phyloP scores from a whole-genome alignment of 192 early-diverging fungal species.

The Rhizophagus clarus region DNA sequence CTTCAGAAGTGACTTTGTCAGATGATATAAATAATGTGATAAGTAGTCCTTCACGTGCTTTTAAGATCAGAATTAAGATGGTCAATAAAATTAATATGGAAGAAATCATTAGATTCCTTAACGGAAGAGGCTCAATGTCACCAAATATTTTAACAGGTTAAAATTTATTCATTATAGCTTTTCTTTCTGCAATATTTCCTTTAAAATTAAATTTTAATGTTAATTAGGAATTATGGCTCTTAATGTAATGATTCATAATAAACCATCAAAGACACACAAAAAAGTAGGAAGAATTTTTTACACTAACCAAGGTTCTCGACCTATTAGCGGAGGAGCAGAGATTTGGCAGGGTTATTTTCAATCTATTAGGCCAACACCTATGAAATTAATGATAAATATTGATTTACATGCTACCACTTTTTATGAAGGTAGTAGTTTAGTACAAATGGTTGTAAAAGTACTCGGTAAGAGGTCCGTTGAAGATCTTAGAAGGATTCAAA shows the following conservation, averaged over 20 bases:
- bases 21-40: slow-evolving; percentile 44
- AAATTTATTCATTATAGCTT: too few species aligned
- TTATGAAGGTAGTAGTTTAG: slow-evolving; percentile 64
- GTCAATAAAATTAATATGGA: slow-evolving; percentile 68
- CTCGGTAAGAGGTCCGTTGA: slow-evolving; percentile 51
- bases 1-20: slow-evolving; percentile 59
- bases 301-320: slow-evolving; percentile 59
- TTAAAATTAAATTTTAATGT: too few species aligned
- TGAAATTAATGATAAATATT: slow-evolving; percentile 68
- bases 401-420: slow-evolving; percentile 72
- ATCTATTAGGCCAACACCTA: slow-evolving; percentile 63
- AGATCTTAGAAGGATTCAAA: slow-evolving; percentile 49
- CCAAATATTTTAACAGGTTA: slow-evolving; percentile 26
- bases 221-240: slow-evolving; percentile 59
- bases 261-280: slow-evolving; percentile 72
- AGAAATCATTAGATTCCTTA: slow-evolving; percentile 56
- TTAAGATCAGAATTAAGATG: slow-evolving; percentile 68
- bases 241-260: slow-evolving; percentile 82
- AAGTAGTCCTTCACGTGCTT: slow-evolving; percentile 54
- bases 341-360: slow-evolving; percentile 94
- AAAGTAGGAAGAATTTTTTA: slow-evolving; percentile 91
- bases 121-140: slow-evolving; percentile 33
- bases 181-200: too few species aligned
- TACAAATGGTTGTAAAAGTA: slow-evolving; percentile 72
- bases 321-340: slow-evolving; percentile 73